Conservation (phyloP, 202 grass and related monocot species). For the Setaria viridis region DNA sequence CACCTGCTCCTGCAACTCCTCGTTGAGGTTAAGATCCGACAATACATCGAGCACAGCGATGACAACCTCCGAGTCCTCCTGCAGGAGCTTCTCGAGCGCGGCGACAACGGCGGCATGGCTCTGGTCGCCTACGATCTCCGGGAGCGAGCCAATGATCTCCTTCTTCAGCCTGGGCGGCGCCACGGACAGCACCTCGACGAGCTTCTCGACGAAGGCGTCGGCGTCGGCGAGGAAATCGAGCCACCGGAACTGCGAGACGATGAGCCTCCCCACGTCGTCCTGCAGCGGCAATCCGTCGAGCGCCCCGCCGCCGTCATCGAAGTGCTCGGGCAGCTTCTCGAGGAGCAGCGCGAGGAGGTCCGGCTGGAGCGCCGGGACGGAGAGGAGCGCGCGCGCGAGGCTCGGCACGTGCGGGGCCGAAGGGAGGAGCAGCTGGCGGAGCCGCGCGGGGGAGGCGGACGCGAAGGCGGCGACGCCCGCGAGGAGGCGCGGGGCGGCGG, state of each 20-base stretch:
- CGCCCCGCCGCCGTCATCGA: conserved; percentile 42
- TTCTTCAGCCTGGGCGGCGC: conserved; percentile 78
- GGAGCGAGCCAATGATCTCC: conserved; percentile 92
- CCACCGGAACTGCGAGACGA: conserved; percentile 80
- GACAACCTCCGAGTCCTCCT: conserved; percentile 84
- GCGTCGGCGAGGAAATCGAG: conserved; percentile 82
- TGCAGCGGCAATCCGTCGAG: conserved; percentile 66
- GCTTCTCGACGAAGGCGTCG: conserved; percentile 61
- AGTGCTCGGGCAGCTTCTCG: conserved; percentile 92
- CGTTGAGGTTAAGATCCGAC: conserved; percentile 79
- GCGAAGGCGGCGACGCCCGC: conserved; percentile 59
- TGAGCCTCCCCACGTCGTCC: conserved; percentile 77
- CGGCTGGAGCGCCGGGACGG: conserved; percentile 73
- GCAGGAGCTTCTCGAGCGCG: conserved; percentile 69
- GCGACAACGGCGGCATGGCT: conserved; percentile 62
- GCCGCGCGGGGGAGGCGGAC: conserved; percentile 46
- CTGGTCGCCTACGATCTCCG: conserved; percentile 84
- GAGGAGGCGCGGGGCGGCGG: conserved; percentile 48
- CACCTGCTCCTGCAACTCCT: conserved; percentile 84
- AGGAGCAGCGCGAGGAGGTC: conserved; percentile 75
- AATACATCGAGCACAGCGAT: conserved; percentile 76
- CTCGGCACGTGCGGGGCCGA: conserved; percentile 49
- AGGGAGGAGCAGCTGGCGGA: conserved; percentile 65
- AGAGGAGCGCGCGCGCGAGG: conserved; percentile 68
- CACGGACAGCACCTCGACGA: conserved; percentile 89